Evolutionary conservation across 495 filamentous ascomycete genomes (phyloP).

Genomic region (Cudoniella acicularis): DNA sequence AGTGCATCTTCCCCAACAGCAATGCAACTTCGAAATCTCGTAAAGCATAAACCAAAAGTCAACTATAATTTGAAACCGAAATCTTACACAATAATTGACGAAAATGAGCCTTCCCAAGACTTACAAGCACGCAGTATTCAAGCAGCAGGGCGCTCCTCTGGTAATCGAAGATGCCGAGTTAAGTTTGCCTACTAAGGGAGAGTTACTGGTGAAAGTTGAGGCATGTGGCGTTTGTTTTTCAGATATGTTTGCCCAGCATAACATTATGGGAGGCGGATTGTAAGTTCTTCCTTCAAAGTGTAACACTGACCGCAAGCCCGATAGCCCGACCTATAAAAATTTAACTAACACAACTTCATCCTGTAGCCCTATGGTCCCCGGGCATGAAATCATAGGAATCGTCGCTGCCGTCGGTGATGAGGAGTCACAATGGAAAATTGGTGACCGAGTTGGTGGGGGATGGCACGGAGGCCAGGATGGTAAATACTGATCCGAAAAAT

Average conservation of each 20-base stretch:
- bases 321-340: too few relatives aligned
- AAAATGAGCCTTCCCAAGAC: conserved; percentile 26
- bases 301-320: not conserved
- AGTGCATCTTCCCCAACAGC: too few relatives aligned
- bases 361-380: conserved; percentile 39
- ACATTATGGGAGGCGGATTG: conserved; percentile 22
- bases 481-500: not conserved
- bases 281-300: not conserved
- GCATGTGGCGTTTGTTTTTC: conserved; percentile 42
- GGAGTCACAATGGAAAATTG: conserved; percentile 36
- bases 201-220: conserved; percentile 41
- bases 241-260: conserved; percentile 32
- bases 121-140: conserved; percentile 37
- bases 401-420: conserved; percentile 36
- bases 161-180: conserved; percentile 30
- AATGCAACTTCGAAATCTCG: too few relatives aligned
- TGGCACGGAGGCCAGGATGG: conserved; percentile 23
- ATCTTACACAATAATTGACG: too few relatives aligned
- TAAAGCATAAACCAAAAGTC: too few relatives aligned
- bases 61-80: too few relatives aligned
- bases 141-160: conserved; percentile 25
- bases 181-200: conserved; percentile 24
- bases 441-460: conserved; percentile 41
- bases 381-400: conserved; percentile 47
- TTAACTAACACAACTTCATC: too few relatives aligned